These are phyloP conservation scores for Talaromyces verruculosus DNA, from an alignment of 2,329 filamentous ascomycete species.

Conservation along the genomic window DNA sequence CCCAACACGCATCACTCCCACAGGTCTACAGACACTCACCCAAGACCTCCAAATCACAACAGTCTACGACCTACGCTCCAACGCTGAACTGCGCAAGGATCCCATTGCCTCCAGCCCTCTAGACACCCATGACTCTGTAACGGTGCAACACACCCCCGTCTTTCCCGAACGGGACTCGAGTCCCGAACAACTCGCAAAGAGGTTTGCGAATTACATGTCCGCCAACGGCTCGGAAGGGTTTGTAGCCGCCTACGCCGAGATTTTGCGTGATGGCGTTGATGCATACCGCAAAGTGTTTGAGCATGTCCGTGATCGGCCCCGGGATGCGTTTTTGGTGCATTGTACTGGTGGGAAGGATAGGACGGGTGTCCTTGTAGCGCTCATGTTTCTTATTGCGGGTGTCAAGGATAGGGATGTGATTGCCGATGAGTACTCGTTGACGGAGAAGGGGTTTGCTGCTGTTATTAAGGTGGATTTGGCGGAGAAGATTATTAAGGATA, in stretches of 20 bases:
- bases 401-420: conserved; percentile 61
- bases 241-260: conserved; percentile 65
- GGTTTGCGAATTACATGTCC: conserved; percentile 62
- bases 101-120: conserved; percentile 36
- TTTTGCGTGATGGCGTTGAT: conserved; percentile 63
- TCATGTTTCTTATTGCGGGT: conserved; percentile 64
- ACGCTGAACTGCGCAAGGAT: conserved; percentile 42
- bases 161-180: conserved; percentile 64
- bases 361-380: conserved; percentile 67
- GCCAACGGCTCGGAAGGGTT: conserved; percentile 62
- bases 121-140: conserved; percentile 46
- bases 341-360: conserved; percentile 78
- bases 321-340: conserved; percentile 62
- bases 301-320: conserved; percentile 53
- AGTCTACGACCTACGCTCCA: conserved; percentile 68
- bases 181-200: conserved; percentile 61
- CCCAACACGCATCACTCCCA: conserved; percentile 57
- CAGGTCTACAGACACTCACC: conserved; percentile 54
- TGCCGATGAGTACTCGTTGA: conserved; percentile 56
- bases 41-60: conserved; percentile 58
- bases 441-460: conserved; percentile 35
- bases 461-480: conserved; percentile 54
- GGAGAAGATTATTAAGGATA: conserved; percentile 32
- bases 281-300: conserved; percentile 60
- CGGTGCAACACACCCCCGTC: conserved; percentile 61